phyloP scores from a whole-genome alignment of 2,329 filamentous ascomycete species.

The Botrytis paeoniae region DNA sequence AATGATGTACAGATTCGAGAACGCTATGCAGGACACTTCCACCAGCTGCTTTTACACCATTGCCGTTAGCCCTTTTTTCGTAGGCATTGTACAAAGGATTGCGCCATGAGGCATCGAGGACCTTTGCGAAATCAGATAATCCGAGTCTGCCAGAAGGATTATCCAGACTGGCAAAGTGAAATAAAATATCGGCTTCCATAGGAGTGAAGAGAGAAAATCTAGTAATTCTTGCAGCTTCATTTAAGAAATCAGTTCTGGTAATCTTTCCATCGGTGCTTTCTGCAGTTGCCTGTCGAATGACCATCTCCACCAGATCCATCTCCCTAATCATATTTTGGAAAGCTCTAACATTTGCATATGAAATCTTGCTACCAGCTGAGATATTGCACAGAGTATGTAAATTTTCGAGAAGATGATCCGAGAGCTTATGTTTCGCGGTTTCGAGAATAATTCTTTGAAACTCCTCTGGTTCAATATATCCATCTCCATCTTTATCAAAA shows the following conservation, averaged over 20 bases:
- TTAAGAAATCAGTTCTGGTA: slow-evolving; percentile 87
- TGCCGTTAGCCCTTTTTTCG: slow-evolving; percentile 38
- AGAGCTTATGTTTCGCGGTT: slow-evolving; percentile 92
- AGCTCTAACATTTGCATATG: slow-evolving; percentile 93
- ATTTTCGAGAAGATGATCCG: slow-evolving; percentile 89
- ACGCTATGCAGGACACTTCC: slow-evolving; percentile 60
- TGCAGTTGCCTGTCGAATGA: slow-evolving; percentile 79
- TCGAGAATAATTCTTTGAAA: slow-evolving; percentile 96
- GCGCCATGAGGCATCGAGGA: slow-evolving; percentile 91
- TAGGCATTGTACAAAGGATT: slow-evolving; percentile 44
- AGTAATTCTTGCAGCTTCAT: slow-evolving; percentile 86
- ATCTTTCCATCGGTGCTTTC: slow-evolving; percentile 90
- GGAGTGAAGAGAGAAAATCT: slow-evolving; percentile 96
- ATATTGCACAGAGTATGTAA: slow-evolving; percentile 94
- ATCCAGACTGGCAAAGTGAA: slow-evolving; percentile 94
- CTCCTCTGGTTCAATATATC: slow-evolving; percentile 91
- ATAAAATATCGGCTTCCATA: slow-evolving; percentile 97
- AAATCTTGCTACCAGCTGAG: slow-evolving; percentile 85
- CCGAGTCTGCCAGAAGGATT: slow-evolving; percentile 82
- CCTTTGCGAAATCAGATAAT: slow-evolving; percentile 84
- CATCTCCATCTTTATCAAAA: slow-evolving; percentile 88
- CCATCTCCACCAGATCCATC: slow-evolving; percentile 95
- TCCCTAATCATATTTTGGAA: slow-evolving; percentile 98
- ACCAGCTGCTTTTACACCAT: slow-evolving; percentile 49
- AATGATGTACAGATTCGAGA: slow-evolving; percentile 83